Base-by-base conservation (phyloP, 1,139 yeast species). In the Diutina scorzettiae region DNA sequence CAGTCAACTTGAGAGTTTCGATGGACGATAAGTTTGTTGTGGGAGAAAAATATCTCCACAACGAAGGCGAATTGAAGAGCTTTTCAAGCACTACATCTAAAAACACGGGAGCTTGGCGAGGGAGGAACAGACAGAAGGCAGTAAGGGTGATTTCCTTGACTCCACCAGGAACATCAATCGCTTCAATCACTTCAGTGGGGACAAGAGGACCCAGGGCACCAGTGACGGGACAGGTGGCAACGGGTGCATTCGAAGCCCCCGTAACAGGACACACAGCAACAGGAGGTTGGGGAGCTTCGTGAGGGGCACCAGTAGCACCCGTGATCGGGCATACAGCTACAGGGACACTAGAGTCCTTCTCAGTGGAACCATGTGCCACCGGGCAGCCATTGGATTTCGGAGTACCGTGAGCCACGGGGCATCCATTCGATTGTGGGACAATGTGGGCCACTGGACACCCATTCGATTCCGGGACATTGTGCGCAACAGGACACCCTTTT, bases 351-450 rank as follows among this genome's bases (percentile, higher is more conserved):
- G 27, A 7, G 27, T 11, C 27, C 7, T 24, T 7, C 9, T 7
- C 27, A 11, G 9, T 11, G 11, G 7, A 7, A 28, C 31, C 14
- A 28, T 28, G 31, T 9, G 31, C 31, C 31, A 28, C 31, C 5
- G 31, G 31, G 12, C 31, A 28, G n/a, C 12, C 20, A 12, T 17
- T 25, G 9, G 23, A 3, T 1, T 28, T 16, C 7, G 11, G 20
- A 23, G 29, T 34, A 14, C 19, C 16, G 29, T 34, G 39, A 12
- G 27, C 39, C 16, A 34, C 39, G 7, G 39, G 39, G 17, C 39
- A 34, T 3, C 19, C 19, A 14, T 14, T n/a, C 4, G 39, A 7
- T 9, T 12, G 5, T 12, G 11, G 39, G 5, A 12, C 39, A 24
- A 11, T 11, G 11, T 24, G 27, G 11, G 27, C 27, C n/a, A 21